These are phyloP conservation scores for Septoria linicola DNA, from an alignment of 2,329 filamentous ascomycete species.

Conservation along the genomic window DNA sequence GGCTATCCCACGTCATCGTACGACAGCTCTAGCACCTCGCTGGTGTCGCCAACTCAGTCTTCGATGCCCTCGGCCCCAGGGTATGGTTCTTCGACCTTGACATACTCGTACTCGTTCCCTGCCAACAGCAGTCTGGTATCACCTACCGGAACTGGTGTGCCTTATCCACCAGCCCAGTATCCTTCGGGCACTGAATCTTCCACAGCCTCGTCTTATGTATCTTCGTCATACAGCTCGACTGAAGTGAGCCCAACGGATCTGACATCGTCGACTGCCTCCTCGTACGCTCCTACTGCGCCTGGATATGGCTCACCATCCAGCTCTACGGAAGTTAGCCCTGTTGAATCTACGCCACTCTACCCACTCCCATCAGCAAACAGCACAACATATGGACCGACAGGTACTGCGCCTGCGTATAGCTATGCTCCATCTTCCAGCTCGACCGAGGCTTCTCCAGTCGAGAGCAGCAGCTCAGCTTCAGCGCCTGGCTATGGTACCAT, in stretches of 20 bases:
- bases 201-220: too few species aligned
- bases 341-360: slow-evolving; percentile 4
- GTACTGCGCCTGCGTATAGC: neutral
- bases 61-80: slow-evolving; percentile 2
- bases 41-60: slow-evolving; percentile 11
- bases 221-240: slow-evolving; percentile 2
- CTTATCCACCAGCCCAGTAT: slow-evolving; percentile 10
- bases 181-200: neutral
- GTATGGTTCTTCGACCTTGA: neutral
- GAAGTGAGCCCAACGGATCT: slow-evolving; percentile 17
- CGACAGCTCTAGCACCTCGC: neutral
- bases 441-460: slow-evolving; percentile 3
- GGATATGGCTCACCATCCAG: slow-evolving; percentile 12
- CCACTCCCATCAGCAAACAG: slow-evolving; percentile 8
- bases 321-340: slow-evolving; percentile 5
- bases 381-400: slow-evolving; percentile 6
- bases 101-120: slow-evolving; percentile 12
- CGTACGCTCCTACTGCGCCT: slow-evolving; percentile 6
- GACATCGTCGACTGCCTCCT: slow-evolving; percentile 7
- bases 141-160: slow-evolving; percentile 13
- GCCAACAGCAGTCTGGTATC: slow-evolving; percentile 8
- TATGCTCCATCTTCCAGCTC: slow-evolving; percentile 10
- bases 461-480: slow-evolving; percentile 1
- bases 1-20: neutral
- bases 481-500: neutral